Evolutionary conservation across 2,329 filamentous ascomycete genomes (phyloP), one percentile per base, ranked within the genome.

Genomic region (Fusarium humuli): DNA sequence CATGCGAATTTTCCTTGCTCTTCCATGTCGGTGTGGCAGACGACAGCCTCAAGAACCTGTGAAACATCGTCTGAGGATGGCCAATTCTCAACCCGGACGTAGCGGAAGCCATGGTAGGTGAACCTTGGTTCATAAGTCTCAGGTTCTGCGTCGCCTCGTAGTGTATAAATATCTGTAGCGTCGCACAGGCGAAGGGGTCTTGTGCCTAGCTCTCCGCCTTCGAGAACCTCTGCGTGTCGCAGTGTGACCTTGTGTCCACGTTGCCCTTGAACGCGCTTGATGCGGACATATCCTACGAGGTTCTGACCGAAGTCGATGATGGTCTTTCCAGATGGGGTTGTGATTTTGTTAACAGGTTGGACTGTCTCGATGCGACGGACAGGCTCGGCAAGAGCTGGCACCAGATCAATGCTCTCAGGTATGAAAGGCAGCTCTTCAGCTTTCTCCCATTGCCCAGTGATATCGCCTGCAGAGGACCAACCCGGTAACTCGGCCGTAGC

Each of bases 291-390:
- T 1, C 87, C 87, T 0, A 88, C 87, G 0, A 89, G 72, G 65
- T 89, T 89, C 72, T 89, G 87, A 3, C 86, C 86, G 70, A 89
- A 88, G 64, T 89, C 77, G 20, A 88, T 60, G 1, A 87, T 72
- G 0, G 76, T 81, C 66, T 84, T 84, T 1, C 83, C 82, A 0
- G 81, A 79, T 0, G 79, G 78, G 0, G 82, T 79, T 48, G 66
- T 74, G 14, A 79, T 78, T 34, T 80, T 76, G 14, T 67, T 47
- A 8, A 65, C 52, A 12, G 74, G 81, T 73, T 67, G 79, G 14
- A 79, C 25, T 4, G 71, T 72, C 67, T 74, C 77, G 37, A 47
- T 77, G 34, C 76, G 81, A 16, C 82, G 78, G 1, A 87, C 81
- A 1, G 85, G 85, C 14, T 53, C 49, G 0, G 30, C 16, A 12